Conservation (phyloP, 768 basidiomycete genomes). For the Naematelia aurantialba region DNA sequence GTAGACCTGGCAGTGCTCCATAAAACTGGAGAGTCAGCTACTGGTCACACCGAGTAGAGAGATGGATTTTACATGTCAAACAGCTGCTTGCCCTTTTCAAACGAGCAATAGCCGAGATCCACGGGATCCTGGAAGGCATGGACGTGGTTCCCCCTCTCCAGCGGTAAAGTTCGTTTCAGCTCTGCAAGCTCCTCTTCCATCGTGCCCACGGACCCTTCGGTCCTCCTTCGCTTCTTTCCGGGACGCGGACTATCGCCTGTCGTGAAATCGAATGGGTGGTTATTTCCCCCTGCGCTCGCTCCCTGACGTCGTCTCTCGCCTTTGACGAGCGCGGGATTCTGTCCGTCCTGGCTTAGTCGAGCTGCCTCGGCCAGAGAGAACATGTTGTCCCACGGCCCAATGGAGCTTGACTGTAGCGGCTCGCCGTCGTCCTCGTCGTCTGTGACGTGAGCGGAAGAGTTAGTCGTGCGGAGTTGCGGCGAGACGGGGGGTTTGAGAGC, state of each 20-base stretch:
- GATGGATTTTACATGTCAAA: slow-evolving; percentile 28
- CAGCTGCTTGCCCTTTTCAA: slow-evolving; percentile 29
- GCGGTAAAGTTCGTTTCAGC: slow-evolving; percentile 8
- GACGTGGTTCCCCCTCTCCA: slow-evolving; percentile 17
- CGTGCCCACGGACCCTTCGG: background rate
- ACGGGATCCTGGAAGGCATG: slow-evolving; percentile 28
- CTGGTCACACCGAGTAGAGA: background rate
- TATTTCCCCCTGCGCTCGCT: slow-evolving; percentile 1
- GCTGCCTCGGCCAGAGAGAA: slow-evolving; percentile 41
- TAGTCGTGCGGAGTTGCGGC: background rate
- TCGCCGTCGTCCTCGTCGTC: slow-evolving; percentile 34
- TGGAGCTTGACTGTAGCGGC: slow-evolving; percentile 10
- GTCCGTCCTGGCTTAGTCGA: slow-evolving; percentile 34
- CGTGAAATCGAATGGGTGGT: slow-evolving; percentile 12
- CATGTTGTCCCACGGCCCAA: slow-evolving; percentile 39
- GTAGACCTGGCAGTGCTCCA: slow-evolving; percentile 30
- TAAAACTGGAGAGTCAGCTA: slow-evolving; percentile 27
- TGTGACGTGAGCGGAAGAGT: slow-evolving; percentile 14
- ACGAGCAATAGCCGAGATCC: slow-evolving; percentile 28
- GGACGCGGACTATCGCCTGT: slow-evolving; percentile 3
- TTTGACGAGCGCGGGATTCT: slow-evolving; percentile 12
- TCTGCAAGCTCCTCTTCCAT: slow-evolving; percentile 3
- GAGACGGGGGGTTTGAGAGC: background rate
- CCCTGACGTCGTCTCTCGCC: background rate
- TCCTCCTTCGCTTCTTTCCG: slow-evolving; percentile 6